Evolutionary conservation across 768 basidiomycete species (phyloP).

Genomic region (Mrakia hoshinonis): DNA sequence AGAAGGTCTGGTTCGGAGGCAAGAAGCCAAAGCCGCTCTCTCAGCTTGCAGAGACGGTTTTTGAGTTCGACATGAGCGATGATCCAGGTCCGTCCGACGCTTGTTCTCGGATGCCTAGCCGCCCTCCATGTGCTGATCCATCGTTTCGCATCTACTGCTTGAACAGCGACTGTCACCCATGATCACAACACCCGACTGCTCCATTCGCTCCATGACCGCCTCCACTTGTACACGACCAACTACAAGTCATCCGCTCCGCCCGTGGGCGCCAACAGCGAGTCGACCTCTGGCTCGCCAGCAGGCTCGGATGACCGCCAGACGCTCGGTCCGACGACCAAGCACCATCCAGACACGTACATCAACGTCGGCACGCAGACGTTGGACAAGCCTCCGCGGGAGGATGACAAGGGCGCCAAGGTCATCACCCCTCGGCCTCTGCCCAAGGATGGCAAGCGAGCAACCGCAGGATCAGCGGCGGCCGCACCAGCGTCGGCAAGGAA

Average conservation of each 20-base stretch:
- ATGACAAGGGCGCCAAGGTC: neutral
- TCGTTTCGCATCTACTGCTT: neutral
- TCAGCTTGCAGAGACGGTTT: neutral
- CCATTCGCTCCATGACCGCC: neutral
- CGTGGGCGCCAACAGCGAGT: neutral
- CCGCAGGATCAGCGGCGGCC: neutral
- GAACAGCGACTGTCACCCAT: neutral
- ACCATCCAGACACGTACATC: constrained; percentile 11
- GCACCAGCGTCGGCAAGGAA: neutral
- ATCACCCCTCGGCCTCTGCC: neutral
- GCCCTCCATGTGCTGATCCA: neutral
- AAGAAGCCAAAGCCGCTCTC: neutral
- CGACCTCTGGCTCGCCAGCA: neutral
- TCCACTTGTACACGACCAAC: constrained; percentile 12
- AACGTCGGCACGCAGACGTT: constrained; percentile 19
- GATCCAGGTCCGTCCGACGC: constrained; percentile 7
- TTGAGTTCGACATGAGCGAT: neutral
- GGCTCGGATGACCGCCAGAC: neutral
- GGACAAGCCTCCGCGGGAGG: neutral
- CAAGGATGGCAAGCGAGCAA: neutral
- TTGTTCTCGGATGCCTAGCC: neutral
- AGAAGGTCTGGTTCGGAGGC: constrained; percentile 11
- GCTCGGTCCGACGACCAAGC: neutral
- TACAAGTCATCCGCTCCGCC: neutral
- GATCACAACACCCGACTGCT: neutral